phyloP scores from a whole-genome alignment of 2,329 filamentous ascomycete species.

The Fusarium sulawesiense region DNA sequence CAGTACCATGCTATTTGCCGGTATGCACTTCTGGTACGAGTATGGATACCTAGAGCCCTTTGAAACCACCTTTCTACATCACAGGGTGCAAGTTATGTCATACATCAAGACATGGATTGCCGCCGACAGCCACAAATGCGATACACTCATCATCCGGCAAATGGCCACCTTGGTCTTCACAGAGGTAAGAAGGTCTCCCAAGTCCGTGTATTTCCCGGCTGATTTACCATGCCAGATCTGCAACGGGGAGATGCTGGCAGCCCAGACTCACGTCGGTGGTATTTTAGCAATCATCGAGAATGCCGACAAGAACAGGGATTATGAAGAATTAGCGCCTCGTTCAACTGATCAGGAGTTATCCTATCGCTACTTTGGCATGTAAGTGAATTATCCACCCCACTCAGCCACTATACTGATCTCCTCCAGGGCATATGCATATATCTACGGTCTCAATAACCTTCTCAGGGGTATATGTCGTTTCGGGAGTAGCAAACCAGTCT shows the following conservation, averaged over 20 bases:
- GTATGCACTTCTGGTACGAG: conserved; percentile 23
- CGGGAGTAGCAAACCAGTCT: no score
- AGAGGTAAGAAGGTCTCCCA: neutral
- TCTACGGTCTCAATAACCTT: conserved; percentile 12
- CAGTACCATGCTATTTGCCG: conserved; percentile 10
- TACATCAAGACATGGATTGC: conserved; percentile 18
- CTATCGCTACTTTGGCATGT: conserved; percentile 15
- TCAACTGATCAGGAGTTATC: neutral
- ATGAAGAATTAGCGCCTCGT: no score
- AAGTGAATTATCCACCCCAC: neutral
- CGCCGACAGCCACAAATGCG: neutral
- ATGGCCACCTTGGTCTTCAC: conserved; percentile 18
- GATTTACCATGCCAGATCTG: no score
- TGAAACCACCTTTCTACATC: conserved; percentile 13
- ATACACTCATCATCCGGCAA: conserved; percentile 1
- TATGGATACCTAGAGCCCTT: neutral
- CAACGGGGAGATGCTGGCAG: no score
- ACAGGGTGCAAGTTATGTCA: conserved; percentile 18
- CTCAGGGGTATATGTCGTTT: neutral
- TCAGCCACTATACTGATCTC: no score
- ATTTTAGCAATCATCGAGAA: conserved; percentile 11
- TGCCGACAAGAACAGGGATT: no score
- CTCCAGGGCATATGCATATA: conserved; percentile 7
- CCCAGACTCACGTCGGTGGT: neutral
- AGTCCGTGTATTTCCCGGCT: no score